A percentile compares a stretch with the other conserved stretches of the same genome.
phyloP scores from a whole-genome alignment of 257 asterid species.

The Craterostigma plantagineum region DNA sequence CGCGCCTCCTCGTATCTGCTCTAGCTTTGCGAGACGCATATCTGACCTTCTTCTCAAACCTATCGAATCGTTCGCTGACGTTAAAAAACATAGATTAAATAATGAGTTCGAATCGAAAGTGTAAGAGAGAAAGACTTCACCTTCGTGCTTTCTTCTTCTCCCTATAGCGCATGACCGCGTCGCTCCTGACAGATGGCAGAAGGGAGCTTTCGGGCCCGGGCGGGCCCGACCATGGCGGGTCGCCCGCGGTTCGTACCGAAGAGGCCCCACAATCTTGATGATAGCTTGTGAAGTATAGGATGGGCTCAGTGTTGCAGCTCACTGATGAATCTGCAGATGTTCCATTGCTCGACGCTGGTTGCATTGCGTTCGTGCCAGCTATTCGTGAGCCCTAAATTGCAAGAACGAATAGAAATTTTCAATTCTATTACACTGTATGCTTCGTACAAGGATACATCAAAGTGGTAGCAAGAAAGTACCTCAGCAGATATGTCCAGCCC shows the following conservation, averaged over 20 bases:
- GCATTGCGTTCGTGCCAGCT: too few species aligned
- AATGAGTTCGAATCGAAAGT: neutral
- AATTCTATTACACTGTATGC: too few species aligned
- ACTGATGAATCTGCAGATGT: constrained; percentile 60
- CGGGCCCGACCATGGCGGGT: constrained; percentile 56
- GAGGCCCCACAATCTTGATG: constrained; percentile 60
- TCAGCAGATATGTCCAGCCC: constrained; percentile 25
- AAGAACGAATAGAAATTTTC: too few species aligned
- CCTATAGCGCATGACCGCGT: constrained; percentile 84
- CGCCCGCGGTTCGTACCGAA: constrained; percentile 36
- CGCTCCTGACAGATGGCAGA: constrained; percentile 47
- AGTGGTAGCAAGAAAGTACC: constrained; percentile 18
- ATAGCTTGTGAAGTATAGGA: constrained; percentile 36
- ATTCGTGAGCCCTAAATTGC: constrained; percentile 19
- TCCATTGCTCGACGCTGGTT: constrained; percentile 66
- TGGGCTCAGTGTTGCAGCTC: constrained; percentile 79
- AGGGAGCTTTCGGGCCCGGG: constrained; percentile 42
- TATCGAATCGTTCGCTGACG: constrained; percentile 8
- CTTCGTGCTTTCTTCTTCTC: constrained; percentile 76
- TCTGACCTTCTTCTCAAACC: constrained; percentile 87
- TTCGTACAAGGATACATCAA: too few species aligned
- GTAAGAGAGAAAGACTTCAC: constrained; percentile 12
- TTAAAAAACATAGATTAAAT: too few species aligned
- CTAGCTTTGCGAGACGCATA: constrained; percentile 87
- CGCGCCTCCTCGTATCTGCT: constrained; percentile 92